Base-by-base conservation (phyloP, 305 asterid species). In the Fraxinus latifolia region DNA sequence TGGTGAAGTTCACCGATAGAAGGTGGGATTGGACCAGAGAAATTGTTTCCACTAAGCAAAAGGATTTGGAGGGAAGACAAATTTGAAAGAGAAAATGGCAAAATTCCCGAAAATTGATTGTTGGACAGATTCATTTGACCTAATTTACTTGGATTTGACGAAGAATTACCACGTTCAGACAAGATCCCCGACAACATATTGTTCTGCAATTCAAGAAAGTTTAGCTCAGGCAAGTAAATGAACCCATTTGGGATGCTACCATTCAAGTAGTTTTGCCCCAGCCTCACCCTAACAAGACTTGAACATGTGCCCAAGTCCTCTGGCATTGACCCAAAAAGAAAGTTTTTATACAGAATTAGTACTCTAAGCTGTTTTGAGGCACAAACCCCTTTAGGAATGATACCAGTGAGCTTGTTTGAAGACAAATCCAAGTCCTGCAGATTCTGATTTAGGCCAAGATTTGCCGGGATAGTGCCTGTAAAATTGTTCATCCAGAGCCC, bases 401-500 rank as follows among this genome's bases (percentile, higher is more conserved):
- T 93, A 86, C 99, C 98, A 14, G 98, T 96, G 78, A 96, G 97
- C 88, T 94, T 94, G 85, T 96, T 96, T 6, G 99, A 89, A 3
- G 99, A 96, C 89, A 96, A 89, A 82, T 96, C 99, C 0, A 96
- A 87, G 71, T 81, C 71, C 78, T 82, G 93, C 71, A 93, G 92
- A 84, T 44, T 83, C 88, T 84, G 90, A 79, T 89, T 90, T 78
- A 12, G 82, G 76, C 98, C 98, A 7, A 94, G 92, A 79, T 84
- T 87, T 80, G 81, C 79, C 0, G 98, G 98, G 72, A 94, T 89
- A 25, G 32, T 84, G 50, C 98, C 97, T 0, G 98, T 96, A 92
- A 94, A 93, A 83, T 92, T 94, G 94, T 94, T 94, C 92, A 77
- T 92, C 98, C 98, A 94, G 12, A 94, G 86, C 29, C 91, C 86